These are phyloP conservation scores for Silene conica DNA, from an alignment of 148 eudicot genomes.

Conservation along the genomic window DNA sequence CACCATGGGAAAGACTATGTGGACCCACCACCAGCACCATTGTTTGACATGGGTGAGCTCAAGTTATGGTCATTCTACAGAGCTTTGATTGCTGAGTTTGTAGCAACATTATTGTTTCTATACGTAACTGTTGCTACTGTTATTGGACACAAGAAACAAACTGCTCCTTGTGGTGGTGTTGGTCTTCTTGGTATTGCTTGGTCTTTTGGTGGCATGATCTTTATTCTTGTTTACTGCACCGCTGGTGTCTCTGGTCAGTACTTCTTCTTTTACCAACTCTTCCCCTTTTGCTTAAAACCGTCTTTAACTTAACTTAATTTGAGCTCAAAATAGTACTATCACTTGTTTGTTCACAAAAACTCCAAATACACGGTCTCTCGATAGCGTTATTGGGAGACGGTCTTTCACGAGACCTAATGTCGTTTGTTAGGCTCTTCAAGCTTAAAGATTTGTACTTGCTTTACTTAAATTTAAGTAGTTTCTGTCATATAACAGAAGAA, in stretches of 20 bases:
- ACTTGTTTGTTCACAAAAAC: too few relatives aligned
- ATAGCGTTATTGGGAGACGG: too few relatives aligned
- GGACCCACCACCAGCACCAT: conserved; percentile 92
- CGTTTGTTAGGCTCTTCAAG: too few relatives aligned
- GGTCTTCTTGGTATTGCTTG: conserved; percentile 86
- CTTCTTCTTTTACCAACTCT: too few relatives aligned
- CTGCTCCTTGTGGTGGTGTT: conserved; percentile 69
- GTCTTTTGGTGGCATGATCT: conserved; percentile 97
- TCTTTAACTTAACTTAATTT: too few relatives aligned
- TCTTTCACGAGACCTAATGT: too few relatives aligned
- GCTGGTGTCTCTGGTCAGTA: conserved; percentile 83
- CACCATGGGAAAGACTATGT: conserved; percentile 76
- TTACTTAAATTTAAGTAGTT: too few relatives aligned
- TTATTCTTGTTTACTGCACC: conserved; percentile 91
- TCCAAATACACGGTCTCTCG: too few relatives aligned
- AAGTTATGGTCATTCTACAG: conserved; percentile 88
- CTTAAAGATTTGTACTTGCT: too few relatives aligned
- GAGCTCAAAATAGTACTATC: too few relatives aligned
- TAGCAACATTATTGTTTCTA: conserved; percentile 81
- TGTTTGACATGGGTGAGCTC: conserved; percentile 63
- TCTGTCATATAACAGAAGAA: too few relatives aligned
- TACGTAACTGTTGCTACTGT: conserved; percentile 83
- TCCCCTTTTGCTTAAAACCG: too few relatives aligned
- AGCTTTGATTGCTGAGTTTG: conserved; percentile 80
- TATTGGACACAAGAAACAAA: conserved; percentile 75